These are phyloP conservation scores for Colletotrichum neosansevieriae DNA, from an alignment of 2,329 filamentous ascomycete species.

Conservation along the genomic window DNA sequence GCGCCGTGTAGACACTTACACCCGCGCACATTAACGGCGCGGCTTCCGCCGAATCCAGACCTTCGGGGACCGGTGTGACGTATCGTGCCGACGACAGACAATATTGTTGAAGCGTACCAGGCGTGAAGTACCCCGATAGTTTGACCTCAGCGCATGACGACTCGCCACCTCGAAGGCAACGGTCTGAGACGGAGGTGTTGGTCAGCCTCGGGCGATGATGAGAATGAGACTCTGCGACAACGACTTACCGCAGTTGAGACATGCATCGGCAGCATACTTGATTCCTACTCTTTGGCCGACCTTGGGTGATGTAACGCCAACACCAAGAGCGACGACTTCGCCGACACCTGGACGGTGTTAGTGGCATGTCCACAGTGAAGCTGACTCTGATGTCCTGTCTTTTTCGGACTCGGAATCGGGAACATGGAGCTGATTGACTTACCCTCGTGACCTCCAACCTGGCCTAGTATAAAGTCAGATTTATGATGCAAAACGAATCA, in stretches of 20 bases:
- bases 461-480: conserved; percentile 35
- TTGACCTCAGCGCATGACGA: conserved; percentile 42
- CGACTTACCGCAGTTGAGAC: conserved; percentile 41
- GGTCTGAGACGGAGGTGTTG: conserved; percentile 28
- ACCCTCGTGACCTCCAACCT: conserved; percentile 43
- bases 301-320: conserved; percentile 36
- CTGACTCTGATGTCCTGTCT: neutral
- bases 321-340: conserved; percentile 39
- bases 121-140: conserved; percentile 45
- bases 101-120: conserved; percentile 46
- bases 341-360: conserved; percentile 24
- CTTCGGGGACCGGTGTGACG: conserved; percentile 54
- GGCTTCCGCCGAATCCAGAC: conserved; percentile 49
- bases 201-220: no score
- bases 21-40: conserved; percentile 78
- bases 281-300: conserved; percentile 42
- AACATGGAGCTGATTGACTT: neutral
- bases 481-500: neutral
- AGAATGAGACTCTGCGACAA: rapidly evolving
- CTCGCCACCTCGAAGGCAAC: conserved; percentile 42
- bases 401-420: neutral
- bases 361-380: neutral
- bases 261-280: conserved; percentile 43
- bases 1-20: conserved; percentile 71
- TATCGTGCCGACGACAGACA: conserved; percentile 52